Percentiles rank a stretch among this genome's conserved stretches.
These are phyloP conservation scores for Teunomyces kruisii DNA, from an alignment of 805 yeast genomes.

Conservation along the genomic window DNA sequence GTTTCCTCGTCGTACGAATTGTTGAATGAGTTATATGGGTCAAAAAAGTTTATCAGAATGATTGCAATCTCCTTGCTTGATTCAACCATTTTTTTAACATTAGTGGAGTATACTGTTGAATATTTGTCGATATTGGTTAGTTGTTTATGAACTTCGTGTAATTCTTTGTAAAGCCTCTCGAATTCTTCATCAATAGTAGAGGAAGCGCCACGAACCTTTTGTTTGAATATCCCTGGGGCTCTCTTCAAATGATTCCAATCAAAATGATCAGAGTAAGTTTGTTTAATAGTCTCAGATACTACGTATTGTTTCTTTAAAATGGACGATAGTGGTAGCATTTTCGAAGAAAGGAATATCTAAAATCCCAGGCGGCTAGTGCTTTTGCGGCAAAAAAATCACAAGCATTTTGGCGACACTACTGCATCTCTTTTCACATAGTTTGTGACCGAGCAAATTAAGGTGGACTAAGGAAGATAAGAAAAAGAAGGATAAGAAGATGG, in stretches of 20 bases:
- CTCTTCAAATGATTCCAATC: constrained; percentile 28
- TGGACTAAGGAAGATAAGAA: too few relatives aligned
- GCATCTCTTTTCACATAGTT: too few relatives aligned
- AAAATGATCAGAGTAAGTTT: constrained; percentile 1
- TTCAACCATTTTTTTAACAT: constrained; percentile 8
- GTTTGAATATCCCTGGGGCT: constrained; percentile 8
- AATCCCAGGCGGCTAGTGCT: neutral
- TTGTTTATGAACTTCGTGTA: constrained; percentile 18
- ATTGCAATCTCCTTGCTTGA: constrained; percentile 13
- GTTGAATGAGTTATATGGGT: constrained; percentile 16
- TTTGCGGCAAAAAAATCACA: neutral
- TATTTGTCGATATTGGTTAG: constrained; percentile 17
- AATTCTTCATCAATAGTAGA: constrained; percentile 26
- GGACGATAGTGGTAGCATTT: neutral
- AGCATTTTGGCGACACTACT: too few relatives aligned
- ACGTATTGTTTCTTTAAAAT: neutral
- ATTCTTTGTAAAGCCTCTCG: constrained; percentile 20
- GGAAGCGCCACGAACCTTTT: constrained; percentile 7
- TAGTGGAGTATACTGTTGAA: constrained; percentile 9
- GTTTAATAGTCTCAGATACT: neutral
- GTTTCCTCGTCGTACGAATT: constrained; percentile 4
- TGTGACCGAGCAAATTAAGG: too few relatives aligned
- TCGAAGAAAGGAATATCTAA: too few relatives aligned
- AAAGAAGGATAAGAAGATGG: too few relatives aligned
- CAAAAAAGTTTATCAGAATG: constrained; percentile 19